Base-by-base conservation (phyloP, 768 basidiomycete genomes). In the Auriculariales sp. region DNA sequence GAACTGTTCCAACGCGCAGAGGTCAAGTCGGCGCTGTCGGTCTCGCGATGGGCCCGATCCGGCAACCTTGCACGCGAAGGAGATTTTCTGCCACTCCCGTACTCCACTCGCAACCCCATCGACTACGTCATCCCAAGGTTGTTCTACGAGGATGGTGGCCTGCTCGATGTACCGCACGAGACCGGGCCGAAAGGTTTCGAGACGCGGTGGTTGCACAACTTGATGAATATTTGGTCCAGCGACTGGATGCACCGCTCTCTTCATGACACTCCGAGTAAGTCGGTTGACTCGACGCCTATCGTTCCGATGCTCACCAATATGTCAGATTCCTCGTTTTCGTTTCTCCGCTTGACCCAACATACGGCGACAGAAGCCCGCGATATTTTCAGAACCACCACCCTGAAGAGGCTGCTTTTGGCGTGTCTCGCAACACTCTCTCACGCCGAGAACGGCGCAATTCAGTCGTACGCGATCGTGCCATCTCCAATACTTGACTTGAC, bases 1-100 rank as follows among this genome's bases (percentile, higher is more conserved):
- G 94, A 98, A 62, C 74, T 99, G 27, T 99, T 99, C 62, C 92
- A 98, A 62, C 79, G 95, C 14, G 93, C 93, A 25, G 95, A 98
- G 62, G 93, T 99, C 34, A 74, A 84, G 9, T 85, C 93, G 0
- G 93, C 95, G 1, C 89, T 88, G 62, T 85, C 93, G 2, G 95
- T 98, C 62, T 78, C 82, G 44, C 68, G 72, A 19, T 94, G 85
- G 61, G 87, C 83, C 35, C 77, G 75, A 47, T 81, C 91, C 3
- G 86, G 84, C 6, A 81, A 83, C 14, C 65, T 93, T n/a, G 72
- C 75, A 47, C 79, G 94, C 30, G 89, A 98, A 68, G 82, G 85
- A n/a, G 88, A 94, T 59, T 76, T 81, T 49, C 69, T 94, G 46
- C 71, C 79, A 42, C 68, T 84, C 11, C 81, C 89, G 5, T 94